Base-by-base conservation (phyloP, 139 green algal genomes). In the Coelastrella sp. region DNA sequence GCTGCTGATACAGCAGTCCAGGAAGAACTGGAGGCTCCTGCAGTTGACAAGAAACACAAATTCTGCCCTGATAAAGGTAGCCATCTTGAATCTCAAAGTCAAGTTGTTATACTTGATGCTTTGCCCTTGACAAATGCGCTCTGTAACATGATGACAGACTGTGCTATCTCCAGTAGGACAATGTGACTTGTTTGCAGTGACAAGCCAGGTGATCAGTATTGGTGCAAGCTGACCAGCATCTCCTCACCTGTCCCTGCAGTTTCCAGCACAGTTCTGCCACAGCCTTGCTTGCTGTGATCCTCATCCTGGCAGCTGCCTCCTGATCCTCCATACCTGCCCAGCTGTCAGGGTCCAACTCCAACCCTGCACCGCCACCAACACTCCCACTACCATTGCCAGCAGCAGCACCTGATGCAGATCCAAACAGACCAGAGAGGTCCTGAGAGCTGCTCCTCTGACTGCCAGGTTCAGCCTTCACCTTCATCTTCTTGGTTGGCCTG, bases 201-300 rank as follows among this genome's bases (percentile, higher is more conserved):
- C n/a, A n/a, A n/a, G n/a, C n/a, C n/a, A n/a, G n/a, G n/a, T n/a
- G n/a, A n/a, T n/a, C n/a, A n/a, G n/a, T n/a, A n/a, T n/a, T n/a
- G n/a, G n/a, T n/a, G n/a, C n/a, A n/a, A n/a, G n/a, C n/a, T n/a
- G n/a, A n/a, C n/a, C 15, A 57, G 45, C 23, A 5, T 3, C 5
- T 27, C 38, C 78, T 74, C 60, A 84, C 84, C 60, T 78, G 32
- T 2, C 71, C 83, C 21, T 85, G 50, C 64, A 89, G 63, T 45
- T 78, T 85, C 0, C 43, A 57, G 40, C 85, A 79, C 60, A 93
- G 82, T 59, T 66, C 38, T 17, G 83, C 85, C 53, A 91, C 59
- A 2, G 87, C 78, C 41, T 51, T 75, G 60, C 60, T 75, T 8
- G 78, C 40, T 9, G 63, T 15, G 25, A 84, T 27, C 60, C 78